Conservation (phyloP, 257 asterid species). For the Dorcoceras hygrometricum region DNA sequence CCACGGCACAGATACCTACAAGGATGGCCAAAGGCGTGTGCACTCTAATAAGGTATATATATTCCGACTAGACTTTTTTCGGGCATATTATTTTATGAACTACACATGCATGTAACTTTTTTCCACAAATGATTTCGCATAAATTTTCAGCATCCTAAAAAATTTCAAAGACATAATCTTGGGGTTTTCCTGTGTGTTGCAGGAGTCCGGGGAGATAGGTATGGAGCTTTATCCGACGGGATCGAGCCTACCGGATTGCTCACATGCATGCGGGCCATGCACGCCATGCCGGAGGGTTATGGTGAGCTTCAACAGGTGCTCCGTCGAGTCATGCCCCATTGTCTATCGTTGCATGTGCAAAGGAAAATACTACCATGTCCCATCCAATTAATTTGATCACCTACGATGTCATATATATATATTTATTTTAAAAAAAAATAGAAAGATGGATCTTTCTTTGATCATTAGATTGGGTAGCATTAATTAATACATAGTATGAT, state of each 20-base stretch:
- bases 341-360: constrained; percentile 91
- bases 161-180: not conserved
- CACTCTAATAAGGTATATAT: constrained; percentile 39
- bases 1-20: constrained; percentile 40
- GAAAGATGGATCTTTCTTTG: not conserved
- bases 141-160: too few relatives aligned
- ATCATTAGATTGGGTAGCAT: too few relatives aligned
- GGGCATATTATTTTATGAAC: not conserved
- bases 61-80: not conserved
- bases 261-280: constrained; percentile 90
- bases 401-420: constrained; percentile 6
- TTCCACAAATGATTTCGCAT: too few relatives aligned
- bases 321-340: constrained; percentile 88
- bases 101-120: not conserved
- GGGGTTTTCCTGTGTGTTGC: not conserved
- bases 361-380: constrained; percentile 89
- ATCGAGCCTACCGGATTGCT: constrained; percentile 85
- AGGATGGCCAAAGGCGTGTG: constrained; percentile 28
- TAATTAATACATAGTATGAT: too few relatives aligned
- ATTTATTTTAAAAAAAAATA: not conserved
- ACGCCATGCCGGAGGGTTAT: constrained; percentile 83
- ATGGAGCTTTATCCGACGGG: constrained; percentile 88
- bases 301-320: constrained; percentile 70
- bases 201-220: constrained; percentile 48
- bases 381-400: constrained; percentile 51